A percentile compares a stretch with the other conserved stretches of the same genome.
These are phyloP conservation scores for Botryotinia narcissicola DNA, from an alignment of 2,329 filamentous ascomycete species.

Conservation along the genomic window DNA sequence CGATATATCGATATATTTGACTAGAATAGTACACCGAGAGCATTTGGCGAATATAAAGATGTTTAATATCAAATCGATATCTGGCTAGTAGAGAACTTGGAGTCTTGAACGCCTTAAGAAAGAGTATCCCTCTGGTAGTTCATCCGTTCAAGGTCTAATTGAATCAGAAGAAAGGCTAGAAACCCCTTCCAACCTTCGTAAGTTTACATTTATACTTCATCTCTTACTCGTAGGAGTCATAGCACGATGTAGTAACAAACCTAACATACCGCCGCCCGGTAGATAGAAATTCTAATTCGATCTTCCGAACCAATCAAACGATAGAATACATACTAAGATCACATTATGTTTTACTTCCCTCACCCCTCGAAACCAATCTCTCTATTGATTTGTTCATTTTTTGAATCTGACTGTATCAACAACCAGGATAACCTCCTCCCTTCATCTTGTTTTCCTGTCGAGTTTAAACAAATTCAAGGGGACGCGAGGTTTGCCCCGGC, in stretches of 20 bases:
- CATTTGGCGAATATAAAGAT: background rate
- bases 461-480: background rate
- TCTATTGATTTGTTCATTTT: background rate
- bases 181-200: no score
- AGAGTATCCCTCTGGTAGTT: background rate
- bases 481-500: slow-evolving; percentile 16
- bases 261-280: background rate
- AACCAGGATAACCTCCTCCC: slow-evolving; percentile 3
- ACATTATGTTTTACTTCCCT: background rate
- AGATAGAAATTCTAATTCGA: background rate
- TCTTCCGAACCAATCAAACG: slow-evolving; percentile 1
- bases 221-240: background rate
- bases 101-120: background rate
- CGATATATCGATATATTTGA: background rate
- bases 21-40: background rate
- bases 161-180: no score
- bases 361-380: background rate
- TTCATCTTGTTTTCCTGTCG: background rate
- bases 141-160: background rate
- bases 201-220: background rate
- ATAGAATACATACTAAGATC: background rate
- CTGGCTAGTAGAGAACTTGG: background rate
- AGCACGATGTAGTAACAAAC: background rate
- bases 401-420: background rate
- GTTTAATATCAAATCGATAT: background rate